Base-by-base conservation (phyloP, 768 basidiomycete species). In the Psilocybe tampanensis region DNA sequence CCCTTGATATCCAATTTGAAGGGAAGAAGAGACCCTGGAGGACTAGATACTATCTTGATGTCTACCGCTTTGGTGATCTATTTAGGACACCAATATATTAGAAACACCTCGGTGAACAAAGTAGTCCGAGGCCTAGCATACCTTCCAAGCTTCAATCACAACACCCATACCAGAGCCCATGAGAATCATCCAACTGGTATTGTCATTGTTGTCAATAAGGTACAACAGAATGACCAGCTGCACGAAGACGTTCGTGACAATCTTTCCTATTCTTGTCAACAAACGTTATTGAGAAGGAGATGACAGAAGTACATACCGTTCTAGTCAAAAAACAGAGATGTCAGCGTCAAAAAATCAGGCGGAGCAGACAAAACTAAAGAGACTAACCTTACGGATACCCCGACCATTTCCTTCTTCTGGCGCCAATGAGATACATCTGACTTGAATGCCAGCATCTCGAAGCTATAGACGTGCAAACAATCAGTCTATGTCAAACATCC, bases 141-240 rank as follows among this genome's bases (percentile, higher is more conserved):
- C 89, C 88, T 98, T 98, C 95, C 95, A 98, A 2, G 92, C 94
- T 73, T 98, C 96, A 55, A 94, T 85, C 26, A 92, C 63, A 42
- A 92, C 82, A 42, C 92, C 90, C 70, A 86, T 82, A 9, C 91
- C 92, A 54, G 90, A 92, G 3, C 90, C 88, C 71, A 94, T 82
- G 22, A 98, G 81, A 71, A 98, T 98, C 93, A 98, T 98, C 90
- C 93, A 96, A 66, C 89, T 94, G 26, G 96, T 99, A 70, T 98
- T 92, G 52, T 92, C 88, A 64, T 92, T 93, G 70, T 95, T 95
- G 75, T 97, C 95, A 64, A 95, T 86, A 64, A 98, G 88, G 74
- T 97, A 98, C 18, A 98, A 80, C 29, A 96, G 78, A 65, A 97
- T 88, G 65, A 98, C 79, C 24, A 90, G 70, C 77, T 95, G 92